Evolutionary conservation across 148 eudicot species (phyloP), one percentile per base, ranked within the genome.

Genomic region (Persicaria maculosa): DNA sequence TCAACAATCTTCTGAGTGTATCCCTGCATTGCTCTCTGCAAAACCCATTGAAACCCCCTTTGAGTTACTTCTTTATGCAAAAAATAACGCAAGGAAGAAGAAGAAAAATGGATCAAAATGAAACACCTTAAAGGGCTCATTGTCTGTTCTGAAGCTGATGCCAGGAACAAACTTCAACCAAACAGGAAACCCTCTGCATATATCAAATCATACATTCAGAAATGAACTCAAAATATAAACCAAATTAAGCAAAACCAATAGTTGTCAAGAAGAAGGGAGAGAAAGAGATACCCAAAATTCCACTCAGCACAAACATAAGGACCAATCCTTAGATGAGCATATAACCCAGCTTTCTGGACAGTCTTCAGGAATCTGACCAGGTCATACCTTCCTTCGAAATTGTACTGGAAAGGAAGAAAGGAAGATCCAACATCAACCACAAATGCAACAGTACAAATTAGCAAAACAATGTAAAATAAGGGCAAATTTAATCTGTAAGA

Each of bases 301-400:
- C 97, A 92, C 71, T 92, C 97, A 15, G 97, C 97, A 84, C 97
- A 92, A 80, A 92, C 87, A 81, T 89, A 92, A 80, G 97, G 97
- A 17, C 97, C 97, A 77, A 92, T 81, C 73, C 97, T 85, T 15
- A 92, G 92, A 73, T 92, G 89, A 84, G 97, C 92, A 83, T 92
- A 92, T 43, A 92, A 81, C 19, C 97, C 97, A 79, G 97, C 93
- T 83, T 89, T 89, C 77, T 92, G 87, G 68, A 89, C 82, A 55
- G 83, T 89, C 89, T 92, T 92, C 9, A 92, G 76, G 83, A 92
- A 92, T 82, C 84, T 88, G 52, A 92, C 94, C 67, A 92, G 67
- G 77, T 92, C 90, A 84, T 86, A 84, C 82, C 94, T 89, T 52
- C 97, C 97, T 86, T 92, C 90, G 84, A 92, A 92, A 79, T 89